Evolutionary conservation across 164 flowering plant species (phyloP), one percentile per base, ranked within the genome.

Genomic region (Buxus sempervirens): DNA sequence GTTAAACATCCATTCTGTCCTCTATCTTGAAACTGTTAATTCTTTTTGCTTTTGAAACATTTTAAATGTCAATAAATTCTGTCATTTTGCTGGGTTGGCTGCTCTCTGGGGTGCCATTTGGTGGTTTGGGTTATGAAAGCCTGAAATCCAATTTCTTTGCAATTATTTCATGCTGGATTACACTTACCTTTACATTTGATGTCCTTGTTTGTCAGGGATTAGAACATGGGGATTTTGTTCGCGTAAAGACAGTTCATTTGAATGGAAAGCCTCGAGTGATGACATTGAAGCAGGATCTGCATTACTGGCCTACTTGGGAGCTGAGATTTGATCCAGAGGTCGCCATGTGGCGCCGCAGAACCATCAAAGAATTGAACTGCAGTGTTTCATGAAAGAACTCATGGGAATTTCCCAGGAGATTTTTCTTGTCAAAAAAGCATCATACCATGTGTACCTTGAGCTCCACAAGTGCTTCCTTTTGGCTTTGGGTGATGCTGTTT

Each of bases 271-370:
- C 98, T 27, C 84, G 91, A 54, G 97, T 93, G 19, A 69, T 93
- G 55, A 86, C 96, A 23, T 60, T 93, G 63, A 93, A 90, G 85
- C 98, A 93, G 75, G 97, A 93, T 79, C 77, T 93, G 75, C 98
- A 88, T 68, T 93, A 93, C 75, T 93, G 97, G 97, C 89, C 96
- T 53, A 91, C 93, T 21, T 91, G 97, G 98, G 97, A 91, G 73
- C 76, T 93, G 61, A 83, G 82, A 60, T 93, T 90, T 61, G 89
- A 93, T 64, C 84, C 90, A 3, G 84, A 83, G 22, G 76, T 87
- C 41, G 90, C 93, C 24, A 76, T 81, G 54, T 93, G 97, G 98
- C 85, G 86, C 12, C 84, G 96, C 0, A 69, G 68, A 32, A 86
- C 72, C 2, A 85, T 93, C 70, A 93, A 89, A 62, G 69, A 87